Conservation (phyloP, 345 rosid species). For the Salix suchowensis region DNA sequence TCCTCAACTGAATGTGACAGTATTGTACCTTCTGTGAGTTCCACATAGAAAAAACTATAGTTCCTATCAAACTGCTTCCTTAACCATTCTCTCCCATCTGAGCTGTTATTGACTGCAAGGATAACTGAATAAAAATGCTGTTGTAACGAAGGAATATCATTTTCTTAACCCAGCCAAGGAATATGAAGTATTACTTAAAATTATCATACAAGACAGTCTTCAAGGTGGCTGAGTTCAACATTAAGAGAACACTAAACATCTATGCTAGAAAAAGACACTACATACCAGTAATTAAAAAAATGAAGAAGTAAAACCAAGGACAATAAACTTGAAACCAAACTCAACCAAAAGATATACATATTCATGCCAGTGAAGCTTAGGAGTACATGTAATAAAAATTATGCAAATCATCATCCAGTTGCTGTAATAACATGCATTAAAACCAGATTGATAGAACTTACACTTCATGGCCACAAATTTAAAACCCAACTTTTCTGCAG, state of each 20-base stretch:
- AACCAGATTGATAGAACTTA: conserved; percentile 30
- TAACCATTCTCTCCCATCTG: conserved; percentile 68
- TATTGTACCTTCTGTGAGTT: conserved; percentile 66
- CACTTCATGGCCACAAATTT: conserved; percentile 54
- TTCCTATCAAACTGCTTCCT: conserved; percentile 52
- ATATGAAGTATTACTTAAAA: conserved; percentile 4
- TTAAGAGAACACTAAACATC: too few relatives aligned
- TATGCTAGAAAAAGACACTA: neutral
- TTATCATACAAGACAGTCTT: neutral
- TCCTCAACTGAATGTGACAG: conserved; percentile 61
- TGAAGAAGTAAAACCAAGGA: neutral
- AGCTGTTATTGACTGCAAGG: conserved; percentile 41
- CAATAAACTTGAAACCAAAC: neutral
- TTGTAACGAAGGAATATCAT: conserved; percentile 1
- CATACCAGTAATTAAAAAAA: neutral
- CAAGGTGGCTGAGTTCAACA: neutral
- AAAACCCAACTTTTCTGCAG: conserved; percentile 85
- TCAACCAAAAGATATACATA: neutral
- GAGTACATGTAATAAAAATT: neutral
- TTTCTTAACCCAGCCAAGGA: neutral
- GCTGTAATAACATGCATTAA: neutral
- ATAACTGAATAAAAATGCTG: neutral
- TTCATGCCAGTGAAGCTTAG: neutral
- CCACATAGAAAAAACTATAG: conserved; percentile 68
- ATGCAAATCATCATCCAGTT: neutral